Evolutionary conservation across 495 filamentous ascomycete species (phyloP), one percentile per base, ranked within the genome.

Genomic region (Penicillium fimorum): DNA sequence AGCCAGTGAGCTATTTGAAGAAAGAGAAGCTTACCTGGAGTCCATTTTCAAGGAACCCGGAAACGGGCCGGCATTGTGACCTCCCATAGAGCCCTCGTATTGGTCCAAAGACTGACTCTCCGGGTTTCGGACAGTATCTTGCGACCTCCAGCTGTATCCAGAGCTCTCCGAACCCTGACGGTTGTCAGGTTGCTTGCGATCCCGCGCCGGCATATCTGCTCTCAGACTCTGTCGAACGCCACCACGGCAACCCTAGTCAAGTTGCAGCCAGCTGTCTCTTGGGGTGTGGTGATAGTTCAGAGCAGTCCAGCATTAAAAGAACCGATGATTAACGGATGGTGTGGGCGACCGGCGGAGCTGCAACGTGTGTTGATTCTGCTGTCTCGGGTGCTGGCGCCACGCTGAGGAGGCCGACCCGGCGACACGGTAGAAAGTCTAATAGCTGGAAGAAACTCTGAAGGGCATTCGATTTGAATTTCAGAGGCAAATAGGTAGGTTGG

Each of bases 161-260:
- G 76, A 73, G 68, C 73, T 76, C 50, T 68, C 76, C 10, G 77
- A 77, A 53, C 69, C 77, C 65, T 77, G 72, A 43, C 76, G 69
- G 29, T 65, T 67, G 56, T 71, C 68, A 27, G 67, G 46, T 59
- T 60, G 63, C 29, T 73, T 65, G 33, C 62, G 65, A 42, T 69
- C 70, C 18, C 60, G 69, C 58, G 62, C 67, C 33, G 71, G 68
- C 74, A 77, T 77, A 58, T 44, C 68, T 62, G 61, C 47, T 56
- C 61, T 50, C 40, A 43, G 56, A 60, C 38, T 60, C 48, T 38
- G 25, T 47, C 48, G 57, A 56, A 53, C 57, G 53, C 60, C 64
- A 42, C 58, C 57, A 50, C 59, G 37, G 53, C 53, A 55, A 53
- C 33, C 56, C 59, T 41, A 43, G 17, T 63, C 65, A 66, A 61